Base-by-base conservation (phyloP, 208 protist species). In the Acanthamoeba sp. region DNA sequence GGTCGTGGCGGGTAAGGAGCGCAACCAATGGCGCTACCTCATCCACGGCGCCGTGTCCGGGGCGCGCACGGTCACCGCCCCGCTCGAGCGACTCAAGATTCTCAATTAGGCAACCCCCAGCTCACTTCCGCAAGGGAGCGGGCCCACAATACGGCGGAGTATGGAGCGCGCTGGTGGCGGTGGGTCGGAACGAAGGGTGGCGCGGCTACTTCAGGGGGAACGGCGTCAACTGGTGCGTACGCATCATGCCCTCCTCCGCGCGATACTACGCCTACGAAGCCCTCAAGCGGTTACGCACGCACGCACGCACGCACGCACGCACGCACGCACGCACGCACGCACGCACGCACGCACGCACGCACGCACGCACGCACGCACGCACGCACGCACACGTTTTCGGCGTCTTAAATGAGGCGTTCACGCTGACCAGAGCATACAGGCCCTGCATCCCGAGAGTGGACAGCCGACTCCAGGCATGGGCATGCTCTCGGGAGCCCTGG, bases 21-120 rank as follows among this genome's bases (percentile, higher is more conserved):
- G 73, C 40, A 84, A 84, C n/a, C 73, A 36, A 27, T 84, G 73
- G 73, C 73, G 73, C 94, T 97, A 97, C 87, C 98, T 99, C 80
- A 96, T 97, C 16, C 98, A 98, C 32, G 98, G 98, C 48, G 98
- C 98, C 29, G 96, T 99, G 29, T 97, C 98, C 76, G 98, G 98
- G 4, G 98, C 98, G 91, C 98, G 98, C 64, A 98, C 98, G 6
- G 95, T 98, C 24, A 99, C 99, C 82, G 97, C 98, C 0, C 98
- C 98, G 4, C 97, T 97, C 7, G 98, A 99, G 93, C 97, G 98
- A 27, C 96, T 99, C 27, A 84, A 84, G 42, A 84, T 84, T 16
- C 20, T 84, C 20, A 84, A 84, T n/a, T 40, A 84, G 73, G 73
- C 20, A 9, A 52, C 4, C 16, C n/a, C n/a, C n/a, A n/a, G 48